Percentiles rank a stretch among this genome's conserved stretches.
Conservation (phyloP, 805 yeast genomes). For the Starmerella etchellsii region DNA sequence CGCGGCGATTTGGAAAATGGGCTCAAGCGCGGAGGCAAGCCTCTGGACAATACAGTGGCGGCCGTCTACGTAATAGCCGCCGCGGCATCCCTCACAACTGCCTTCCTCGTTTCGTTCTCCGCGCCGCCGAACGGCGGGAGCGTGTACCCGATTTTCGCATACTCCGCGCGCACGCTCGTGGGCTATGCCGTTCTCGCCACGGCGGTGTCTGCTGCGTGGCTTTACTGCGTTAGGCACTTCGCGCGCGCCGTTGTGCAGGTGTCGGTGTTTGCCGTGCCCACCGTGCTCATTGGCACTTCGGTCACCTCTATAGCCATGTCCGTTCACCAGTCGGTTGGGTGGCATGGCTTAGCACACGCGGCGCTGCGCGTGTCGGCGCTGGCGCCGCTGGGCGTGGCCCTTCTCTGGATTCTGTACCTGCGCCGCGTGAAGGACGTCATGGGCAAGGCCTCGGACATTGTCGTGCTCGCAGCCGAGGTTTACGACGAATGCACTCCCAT, state of each 20-base stretch:
- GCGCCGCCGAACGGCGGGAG: slow-evolving; percentile 10
- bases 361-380: slow-evolving; percentile 18
- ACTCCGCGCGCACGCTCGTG: slow-evolving; percentile 13
- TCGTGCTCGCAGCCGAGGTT: slow-evolving; percentile 28
- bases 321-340: slow-evolving; percentile 11
- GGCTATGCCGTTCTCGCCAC: slow-evolving; percentile 11
- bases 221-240: slow-evolving; percentile 14
- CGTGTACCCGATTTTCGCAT: slow-evolving; percentile 16
- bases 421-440: slow-evolving; percentile 14
- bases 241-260: slow-evolving; percentile 18
- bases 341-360: slow-evolving; percentile 18
- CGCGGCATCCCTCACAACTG: slow-evolving; percentile 20
- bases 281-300: slow-evolving; percentile 5
- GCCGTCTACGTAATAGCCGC: slow-evolving; percentile 10
- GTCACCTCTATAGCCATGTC: slow-evolving; percentile 12
- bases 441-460: slow-evolving; percentile 24
- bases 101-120: slow-evolving; percentile 14
- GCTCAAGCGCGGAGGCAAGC: slow-evolving; percentile 1
- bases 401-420: slow-evolving; percentile 16
- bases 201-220: slow-evolving; percentile 16
- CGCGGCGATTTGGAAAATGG: background rate
- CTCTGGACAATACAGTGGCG: slow-evolving; percentile 14
- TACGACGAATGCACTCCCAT: slow-evolving; percentile 24
- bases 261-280: slow-evolving; percentile 18
- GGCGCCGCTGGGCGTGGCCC: slow-evolving; percentile 16